A percentile compares a stretch with the other conserved stretches of the same genome.
Conservation (phyloP, 2,329 filamentous ascomycete genomes). For the Sclerotinia glacialis region DNA sequence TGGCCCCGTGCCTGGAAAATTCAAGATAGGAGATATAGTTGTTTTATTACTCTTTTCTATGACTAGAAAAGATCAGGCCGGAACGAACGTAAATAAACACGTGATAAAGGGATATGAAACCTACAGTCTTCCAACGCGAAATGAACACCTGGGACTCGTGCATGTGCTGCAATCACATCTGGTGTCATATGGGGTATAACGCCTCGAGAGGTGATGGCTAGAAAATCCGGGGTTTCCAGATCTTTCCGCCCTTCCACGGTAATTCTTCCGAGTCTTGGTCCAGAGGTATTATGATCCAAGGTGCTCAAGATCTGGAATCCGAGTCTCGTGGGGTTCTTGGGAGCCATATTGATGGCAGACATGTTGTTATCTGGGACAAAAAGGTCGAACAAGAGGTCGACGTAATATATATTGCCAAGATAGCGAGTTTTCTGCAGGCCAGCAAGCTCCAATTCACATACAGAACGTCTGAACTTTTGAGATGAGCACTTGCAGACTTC, state of each 20-base stretch:
- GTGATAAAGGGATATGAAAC: slow-evolving; percentile 41
- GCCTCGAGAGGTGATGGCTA: slow-evolving; percentile 79
- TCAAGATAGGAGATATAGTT: slow-evolving; percentile 50
- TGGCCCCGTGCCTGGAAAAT: slow-evolving; percentile 38
- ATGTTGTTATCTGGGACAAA: slow-evolving; percentile 16
- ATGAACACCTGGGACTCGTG: slow-evolving; percentile 67
- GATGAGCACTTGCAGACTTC: not conserved
- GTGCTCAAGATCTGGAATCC: slow-evolving; percentile 32
- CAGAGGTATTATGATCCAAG: slow-evolving; percentile 24
- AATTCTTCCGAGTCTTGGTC: slow-evolving; percentile 44
- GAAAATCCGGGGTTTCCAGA: slow-evolving; percentile 80
- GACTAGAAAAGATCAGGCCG: slow-evolving; percentile 44
- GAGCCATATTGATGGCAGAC: slow-evolving; percentile 16
- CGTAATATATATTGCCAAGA: slow-evolving; percentile 5
- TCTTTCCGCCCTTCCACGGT: slow-evolving; percentile 57
- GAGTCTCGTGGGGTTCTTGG: slow-evolving; percentile 23
- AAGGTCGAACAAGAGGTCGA: not conserved
- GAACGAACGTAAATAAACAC: slow-evolving; percentile 15
- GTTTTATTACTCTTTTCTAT: slow-evolving; percentile 49
- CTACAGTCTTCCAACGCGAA: slow-evolving; percentile 90
- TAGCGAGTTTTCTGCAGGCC: slow-evolving; percentile 34
- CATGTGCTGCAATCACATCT: slow-evolving; percentile 69
- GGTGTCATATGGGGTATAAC: slow-evolving; percentile 84
- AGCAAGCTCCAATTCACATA: slow-evolving; percentile 32
- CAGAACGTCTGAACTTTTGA: slow-evolving; percentile 13